Conservation (phyloP, 768 basidiomycete species). For the Amanita brunnescens region DNA sequence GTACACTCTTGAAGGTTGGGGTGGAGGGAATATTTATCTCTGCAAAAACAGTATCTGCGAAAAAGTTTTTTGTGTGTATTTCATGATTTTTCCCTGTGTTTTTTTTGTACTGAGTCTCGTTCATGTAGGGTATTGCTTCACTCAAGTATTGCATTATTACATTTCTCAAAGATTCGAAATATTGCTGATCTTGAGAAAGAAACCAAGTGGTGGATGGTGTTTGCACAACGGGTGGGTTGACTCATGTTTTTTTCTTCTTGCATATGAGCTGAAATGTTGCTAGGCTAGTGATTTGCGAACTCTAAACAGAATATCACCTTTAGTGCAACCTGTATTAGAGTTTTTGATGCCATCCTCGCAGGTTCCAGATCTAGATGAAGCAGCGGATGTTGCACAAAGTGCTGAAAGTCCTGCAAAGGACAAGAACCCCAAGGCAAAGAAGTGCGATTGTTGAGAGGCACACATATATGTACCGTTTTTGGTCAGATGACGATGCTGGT, state of each 20-base stretch:
- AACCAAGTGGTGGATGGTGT: slow-evolving; percentile 61
- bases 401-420: neutral
- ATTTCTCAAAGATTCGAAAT: too few relatives aligned
- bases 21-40: too few relatives aligned
- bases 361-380: neutral
- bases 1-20: too few relatives aligned
- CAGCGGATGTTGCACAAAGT: neutral
- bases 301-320: slow-evolving; percentile 27
- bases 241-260: neutral
- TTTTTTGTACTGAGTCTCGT: too few relatives aligned
- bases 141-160: too few relatives aligned
- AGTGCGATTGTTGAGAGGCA: neutral
- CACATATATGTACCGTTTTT: slow-evolving; percentile 7
- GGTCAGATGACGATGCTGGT: slow-evolving; percentile 4
- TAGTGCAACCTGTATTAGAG: neutral
- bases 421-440: neutral
- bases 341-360: neutral
- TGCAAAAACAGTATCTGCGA: too few relatives aligned
- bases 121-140: too few relatives aligned
- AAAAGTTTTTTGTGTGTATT: too few relatives aligned
- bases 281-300: slow-evolving; percentile 40
- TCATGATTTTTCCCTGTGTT: too few relatives aligned
- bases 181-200: slow-evolving; percentile 88
- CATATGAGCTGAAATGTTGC: neutral
- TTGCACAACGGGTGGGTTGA: slow-evolving; percentile 51